These are phyloP conservation scores for Gossypium thurberi DNA, from an alignment of 345 rosid species.

Conservation along the genomic window DNA sequence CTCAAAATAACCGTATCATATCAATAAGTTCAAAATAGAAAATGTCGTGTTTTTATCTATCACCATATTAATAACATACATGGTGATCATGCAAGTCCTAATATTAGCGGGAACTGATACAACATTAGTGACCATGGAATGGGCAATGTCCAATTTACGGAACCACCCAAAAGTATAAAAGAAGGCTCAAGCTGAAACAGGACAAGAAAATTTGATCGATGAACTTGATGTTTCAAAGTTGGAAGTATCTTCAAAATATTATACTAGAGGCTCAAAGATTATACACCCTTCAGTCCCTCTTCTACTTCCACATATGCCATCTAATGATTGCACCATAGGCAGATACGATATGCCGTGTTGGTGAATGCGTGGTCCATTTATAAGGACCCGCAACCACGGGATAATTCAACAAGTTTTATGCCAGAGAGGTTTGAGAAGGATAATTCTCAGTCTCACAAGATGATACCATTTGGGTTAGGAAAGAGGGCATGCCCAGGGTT, in stretches of 20 bases:
- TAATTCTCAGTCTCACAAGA: not conserved
- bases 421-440: not conserved
- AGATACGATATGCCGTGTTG: constrained; percentile 5
- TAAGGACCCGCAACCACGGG: not conserved
- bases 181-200: constrained; percentile 8
- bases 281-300: not conserved
- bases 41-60: not conserved
- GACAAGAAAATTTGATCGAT: constrained; percentile 3
- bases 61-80: not conserved
- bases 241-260: not conserved
- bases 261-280: not conserved
- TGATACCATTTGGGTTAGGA: constrained; percentile 2
- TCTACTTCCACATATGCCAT: not conserved
- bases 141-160: constrained; percentile 13
- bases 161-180: not conserved
- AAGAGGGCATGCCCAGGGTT: constrained; percentile 2
- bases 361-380: not conserved
- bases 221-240: not conserved
- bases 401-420: not conserved
- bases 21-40: not conserved
- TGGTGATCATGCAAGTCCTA: not conserved
- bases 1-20: not conserved
- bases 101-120: constrained; percentile 13
- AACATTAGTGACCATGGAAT: not conserved
- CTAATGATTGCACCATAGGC: not conserved